Conservation (phyloP, 2,329 filamentous ascomycete genomes). For the Triangularia setosa region DNA sequence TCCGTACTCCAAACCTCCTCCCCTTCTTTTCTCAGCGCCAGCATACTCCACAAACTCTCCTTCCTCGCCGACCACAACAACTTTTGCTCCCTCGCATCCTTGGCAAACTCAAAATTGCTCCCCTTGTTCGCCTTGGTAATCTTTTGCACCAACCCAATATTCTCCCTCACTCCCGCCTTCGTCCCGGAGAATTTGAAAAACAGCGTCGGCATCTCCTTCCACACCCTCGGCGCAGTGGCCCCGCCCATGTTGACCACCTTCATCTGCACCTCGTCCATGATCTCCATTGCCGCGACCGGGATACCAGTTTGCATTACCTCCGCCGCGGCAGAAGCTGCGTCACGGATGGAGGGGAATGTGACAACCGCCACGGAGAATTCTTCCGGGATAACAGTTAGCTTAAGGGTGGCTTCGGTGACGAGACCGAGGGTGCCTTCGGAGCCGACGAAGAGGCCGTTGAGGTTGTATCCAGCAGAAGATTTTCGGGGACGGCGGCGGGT, state of each 20-base stretch:
- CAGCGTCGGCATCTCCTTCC: conserved; percentile 72
- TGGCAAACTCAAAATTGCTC: conserved; percentile 72
- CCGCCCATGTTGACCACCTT: conserved; percentile 72
- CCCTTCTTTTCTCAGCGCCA: conserved; percentile 61
- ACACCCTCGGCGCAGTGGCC: conserved; percentile 62
- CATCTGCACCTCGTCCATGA: conserved; percentile 90
- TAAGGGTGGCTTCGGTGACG: conserved; percentile 79
- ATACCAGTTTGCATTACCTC: conserved; percentile 72
- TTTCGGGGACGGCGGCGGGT: conserved; percentile 74
- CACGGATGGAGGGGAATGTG: conserved; percentile 71
- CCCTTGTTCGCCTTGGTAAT: conserved; percentile 64
- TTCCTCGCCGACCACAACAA: conserved; percentile 78
- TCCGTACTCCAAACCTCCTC: conserved; percentile 80
- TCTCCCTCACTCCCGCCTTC: conserved; percentile 71
- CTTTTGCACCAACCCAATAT: conserved; percentile 63
- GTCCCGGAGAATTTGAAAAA: conserved; percentile 88
- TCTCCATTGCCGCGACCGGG: conserved; percentile 73
- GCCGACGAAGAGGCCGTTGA: conserved; percentile 75
- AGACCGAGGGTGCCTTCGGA: conserved; percentile 78
- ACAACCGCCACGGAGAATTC: conserved; percentile 76
- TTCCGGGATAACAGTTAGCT: conserved; percentile 71
- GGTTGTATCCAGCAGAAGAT: conserved; percentile 77
- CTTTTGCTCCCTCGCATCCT: conserved; percentile 65
- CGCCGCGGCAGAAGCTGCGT: conserved; percentile 70
- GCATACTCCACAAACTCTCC: conserved; percentile 79